These are phyloP conservation scores for Pseudogymnoascus verrucosus DNA, from an alignment of 2,329 filamentous ascomycete genomes.

Conservation along the genomic window DNA sequence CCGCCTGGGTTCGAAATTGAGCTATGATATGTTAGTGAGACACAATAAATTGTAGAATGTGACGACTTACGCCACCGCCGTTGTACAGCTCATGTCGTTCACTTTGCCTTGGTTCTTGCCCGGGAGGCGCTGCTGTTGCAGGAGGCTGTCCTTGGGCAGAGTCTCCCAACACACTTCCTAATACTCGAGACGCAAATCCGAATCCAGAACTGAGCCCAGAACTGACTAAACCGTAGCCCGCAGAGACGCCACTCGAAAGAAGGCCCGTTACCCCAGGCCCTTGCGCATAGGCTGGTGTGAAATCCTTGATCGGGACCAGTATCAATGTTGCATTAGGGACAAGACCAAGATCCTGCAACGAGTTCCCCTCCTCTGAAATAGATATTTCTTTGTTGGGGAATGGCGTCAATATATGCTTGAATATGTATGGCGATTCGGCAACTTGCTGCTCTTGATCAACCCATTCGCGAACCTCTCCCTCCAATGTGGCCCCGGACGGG, in stretches of 20 bases:
- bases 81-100: slow-evolving; percentile 9
- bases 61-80: neutral
- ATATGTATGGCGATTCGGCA: slow-evolving; percentile 55
- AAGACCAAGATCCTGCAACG: slow-evolving; percentile 62
- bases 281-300: slow-evolving; percentile 48
- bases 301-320: slow-evolving; percentile 61
- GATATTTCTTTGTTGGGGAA: slow-evolving; percentile 67
- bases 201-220: slow-evolving; percentile 36
- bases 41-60: neutral
- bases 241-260: slow-evolving; percentile 33
- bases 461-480: slow-evolving; percentile 64
- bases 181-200: slow-evolving; percentile 32
- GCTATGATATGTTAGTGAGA: slow-evolving; percentile 11
- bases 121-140: neutral
- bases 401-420: slow-evolving; percentile 77
- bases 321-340: slow-evolving; percentile 76
- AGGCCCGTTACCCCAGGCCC: slow-evolving; percentile 20
- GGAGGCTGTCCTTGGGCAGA: neutral
- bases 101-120: slow-evolving; percentile 24
- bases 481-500: slow-evolving; percentile 52
- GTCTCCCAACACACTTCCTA: slow-evolving; percentile 30
- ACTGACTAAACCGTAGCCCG: slow-evolving; percentile 30
- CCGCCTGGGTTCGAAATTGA: slow-evolving; percentile 17
- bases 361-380: slow-evolving; percentile 63
- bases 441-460: slow-evolving; percentile 45